Base-by-base conservation (phyloP, 441 rosid species). In the Croton laevigatus region DNA sequence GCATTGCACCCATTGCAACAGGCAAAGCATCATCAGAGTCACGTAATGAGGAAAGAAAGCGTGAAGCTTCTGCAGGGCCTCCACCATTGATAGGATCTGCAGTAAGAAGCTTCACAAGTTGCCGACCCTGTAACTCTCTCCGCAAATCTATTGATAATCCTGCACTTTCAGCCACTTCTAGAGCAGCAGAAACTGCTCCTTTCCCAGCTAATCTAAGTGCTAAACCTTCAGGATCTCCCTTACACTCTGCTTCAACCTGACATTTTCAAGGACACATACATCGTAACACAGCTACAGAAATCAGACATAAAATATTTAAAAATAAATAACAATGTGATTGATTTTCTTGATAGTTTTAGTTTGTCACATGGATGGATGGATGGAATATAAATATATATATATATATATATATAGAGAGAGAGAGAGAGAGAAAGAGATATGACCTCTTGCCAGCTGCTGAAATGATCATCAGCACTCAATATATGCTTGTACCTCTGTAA, bases 1-100 rank as follows among this genome's bases (percentile, higher is more conserved):
- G 99, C 99, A 95, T 95, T 73, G 99, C 99, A 73, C 98, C 97
- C 92, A 93, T 93, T 73, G 92, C 99, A 76, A 95, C 99, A 48
- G 96, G 94, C 73, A 93, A 80, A 63, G 97, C 99, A 85, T 95
- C 99, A 77, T 94, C 88, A 46, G 99, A 88, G 73, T 91, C 96
- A 77, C 90, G 89, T 54, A 95, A 79, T 36, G 98, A 95, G 37
- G 99, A 95, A n/a, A 95, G 86, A 85, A 95, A 95, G 65, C 99
- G 92, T 52, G 99, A 95, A 40, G 99, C 99, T 88, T 95, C 98
- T n/a, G 99, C 97, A 72, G 99, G 99, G 80, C 98, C 99, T 70
- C 99, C 99, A 60, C 99, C 99, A 78, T 78, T 95, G 70, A 95
- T 93, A 75, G 99, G 99, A 75, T 95, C 98, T 67, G 95, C 91